A percentile compares a stretch with the other conserved stretches of the same genome.
phyloP scores from a whole-genome alignment of 2,329 filamentous ascomycete species.

The Neopestalotiopsis sp. region DNA sequence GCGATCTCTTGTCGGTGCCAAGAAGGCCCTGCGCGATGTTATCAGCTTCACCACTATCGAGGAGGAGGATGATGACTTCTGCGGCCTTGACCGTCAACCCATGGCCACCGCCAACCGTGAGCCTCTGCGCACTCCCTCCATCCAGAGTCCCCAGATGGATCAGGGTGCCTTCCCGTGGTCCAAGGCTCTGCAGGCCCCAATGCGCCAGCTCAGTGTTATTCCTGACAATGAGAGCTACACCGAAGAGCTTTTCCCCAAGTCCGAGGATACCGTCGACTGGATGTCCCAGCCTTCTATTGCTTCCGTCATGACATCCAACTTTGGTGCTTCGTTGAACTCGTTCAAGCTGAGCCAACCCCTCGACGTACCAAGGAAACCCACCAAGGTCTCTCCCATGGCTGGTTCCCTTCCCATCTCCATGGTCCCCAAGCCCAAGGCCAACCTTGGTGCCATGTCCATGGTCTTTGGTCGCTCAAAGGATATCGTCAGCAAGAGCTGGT shows the following conservation, averaged over 20 bases:
- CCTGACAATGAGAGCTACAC: slow-evolving; percentile 79
- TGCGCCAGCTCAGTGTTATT: slow-evolving; percentile 87
- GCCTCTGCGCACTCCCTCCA: slow-evolving; percentile 91
- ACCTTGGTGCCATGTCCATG: slow-evolving; percentile 74
- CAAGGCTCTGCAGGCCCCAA: slow-evolving; percentile 79
- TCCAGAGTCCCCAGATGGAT: slow-evolving; percentile 85
- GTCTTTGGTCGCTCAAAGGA: slow-evolving; percentile 81
- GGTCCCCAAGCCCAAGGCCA: slow-evolving; percentile 70
- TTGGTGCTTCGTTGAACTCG: slow-evolving; percentile 83
- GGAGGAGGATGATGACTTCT: slow-evolving; percentile 92
- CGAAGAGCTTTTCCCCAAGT: slow-evolving; percentile 85
- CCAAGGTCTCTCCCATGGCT: slow-evolving; percentile 64
- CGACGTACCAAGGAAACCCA: slow-evolving; percentile 50
- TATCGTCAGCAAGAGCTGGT: slow-evolving; percentile 96
- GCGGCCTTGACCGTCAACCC: slow-evolving; percentile 77
- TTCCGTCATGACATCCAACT: slow-evolving; percentile 82
- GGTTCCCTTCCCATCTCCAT: slow-evolving; percentile 81
- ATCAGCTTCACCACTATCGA: slow-evolving; percentile 94
- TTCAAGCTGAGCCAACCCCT: slow-evolving; percentile 60
- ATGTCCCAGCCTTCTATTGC: slow-evolving; percentile 83
- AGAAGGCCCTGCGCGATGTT: slow-evolving; percentile 77
- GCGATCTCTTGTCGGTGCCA: slow-evolving; percentile 80
- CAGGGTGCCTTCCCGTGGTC: slow-evolving; percentile 92
- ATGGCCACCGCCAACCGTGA: slow-evolving; percentile 89
- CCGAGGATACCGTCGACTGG: slow-evolving; percentile 76